Percentiles rank a stretch among this genome's conserved stretches.
These are phyloP conservation scores for Mycena olivaceomarginata DNA, from an alignment of 768 basidiomycete species.

Conservation along the genomic window DNA sequence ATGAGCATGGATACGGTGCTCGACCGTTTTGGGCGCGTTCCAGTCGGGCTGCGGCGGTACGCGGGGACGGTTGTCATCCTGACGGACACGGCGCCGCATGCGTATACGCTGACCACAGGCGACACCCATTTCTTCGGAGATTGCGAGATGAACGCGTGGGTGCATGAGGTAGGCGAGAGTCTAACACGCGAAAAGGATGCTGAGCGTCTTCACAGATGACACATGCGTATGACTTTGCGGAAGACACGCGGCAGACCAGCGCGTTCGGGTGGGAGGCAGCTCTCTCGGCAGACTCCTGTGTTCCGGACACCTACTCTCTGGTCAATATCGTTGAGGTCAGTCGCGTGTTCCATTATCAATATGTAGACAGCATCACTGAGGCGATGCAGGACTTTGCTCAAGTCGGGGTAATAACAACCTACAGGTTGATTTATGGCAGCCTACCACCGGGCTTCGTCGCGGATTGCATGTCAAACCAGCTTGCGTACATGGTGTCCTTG, in stretches of 20 bases:
- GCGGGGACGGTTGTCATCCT: conserved; percentile 48
- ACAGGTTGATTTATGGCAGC: conserved; percentile 46
- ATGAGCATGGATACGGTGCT: conserved; percentile 52
- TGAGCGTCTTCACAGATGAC: conserved; percentile 43
- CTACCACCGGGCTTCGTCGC: conserved; percentile 50
- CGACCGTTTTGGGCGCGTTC: conserved; percentile 52
- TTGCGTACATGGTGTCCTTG: conserved; percentile 47
- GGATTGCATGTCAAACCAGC: conserved; percentile 55
- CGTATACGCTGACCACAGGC: conserved; percentile 56
- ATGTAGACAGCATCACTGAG: not conserved
- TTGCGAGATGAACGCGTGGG: conserved; percentile 50
- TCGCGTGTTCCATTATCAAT: not conserved
- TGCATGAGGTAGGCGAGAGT: conserved; percentile 53
- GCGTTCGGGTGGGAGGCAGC: conserved; percentile 48
- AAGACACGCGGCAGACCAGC: conserved; percentile 44
- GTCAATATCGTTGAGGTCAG: conserved; percentile 53
- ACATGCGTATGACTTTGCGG: conserved; percentile 57
- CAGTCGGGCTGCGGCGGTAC: conserved; percentile 56
- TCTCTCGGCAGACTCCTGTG: conserved; percentile 43
- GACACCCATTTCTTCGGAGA: conserved; percentile 56
- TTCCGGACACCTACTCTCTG: conserved; percentile 44
- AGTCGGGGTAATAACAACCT: conserved; percentile 50
- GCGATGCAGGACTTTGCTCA: conserved; percentile 55
- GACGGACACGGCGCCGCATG: conserved; percentile 33
- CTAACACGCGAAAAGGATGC: not conserved